Evolutionary conservation across 2,329 filamentous ascomycete genomes (phyloP).

Genomic region (Cercospora sp.): DNA sequence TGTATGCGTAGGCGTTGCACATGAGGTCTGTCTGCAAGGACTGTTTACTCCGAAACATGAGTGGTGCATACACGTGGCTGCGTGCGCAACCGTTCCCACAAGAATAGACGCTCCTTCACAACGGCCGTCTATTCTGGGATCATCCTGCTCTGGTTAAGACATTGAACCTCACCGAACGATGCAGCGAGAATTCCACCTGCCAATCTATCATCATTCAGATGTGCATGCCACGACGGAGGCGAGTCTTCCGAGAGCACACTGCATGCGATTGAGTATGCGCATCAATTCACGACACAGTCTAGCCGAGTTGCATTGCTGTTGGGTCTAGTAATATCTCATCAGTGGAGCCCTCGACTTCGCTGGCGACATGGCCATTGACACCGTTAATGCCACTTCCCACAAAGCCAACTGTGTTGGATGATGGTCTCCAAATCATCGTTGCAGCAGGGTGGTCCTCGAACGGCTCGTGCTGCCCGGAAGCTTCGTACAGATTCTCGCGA

Average conservation of each 20-base stretch:
- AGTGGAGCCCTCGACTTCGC: neutral
- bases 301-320: constrained; percentile 21
- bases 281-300: neutral
- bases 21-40: constrained; percentile 15
- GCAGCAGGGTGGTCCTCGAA: constrained; percentile 55
- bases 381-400: neutral
- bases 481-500: constrained; percentile 60
- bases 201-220: neutral
- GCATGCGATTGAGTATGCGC: neutral
- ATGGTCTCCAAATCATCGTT: constrained; percentile 44
- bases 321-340: constrained; percentile 19
- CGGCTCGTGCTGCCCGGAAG: constrained; percentile 53
- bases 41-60: neutral
- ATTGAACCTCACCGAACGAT: neutral
- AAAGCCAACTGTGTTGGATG: constrained; percentile 11
- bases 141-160: neutral
- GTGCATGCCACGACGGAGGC: neutral
- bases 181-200: neutral
- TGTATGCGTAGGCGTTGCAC: neutral
- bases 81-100: constrained; percentile 2
- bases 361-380: neutral
- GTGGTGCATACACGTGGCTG: constrained; percentile 1
- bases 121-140: neutral
- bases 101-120: neutral
- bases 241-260: neutral